These are phyloP conservation scores for Naganishia antarctica DNA, from an alignment of 768 basidiomycete genomes.

Conservation along the genomic window DNA sequence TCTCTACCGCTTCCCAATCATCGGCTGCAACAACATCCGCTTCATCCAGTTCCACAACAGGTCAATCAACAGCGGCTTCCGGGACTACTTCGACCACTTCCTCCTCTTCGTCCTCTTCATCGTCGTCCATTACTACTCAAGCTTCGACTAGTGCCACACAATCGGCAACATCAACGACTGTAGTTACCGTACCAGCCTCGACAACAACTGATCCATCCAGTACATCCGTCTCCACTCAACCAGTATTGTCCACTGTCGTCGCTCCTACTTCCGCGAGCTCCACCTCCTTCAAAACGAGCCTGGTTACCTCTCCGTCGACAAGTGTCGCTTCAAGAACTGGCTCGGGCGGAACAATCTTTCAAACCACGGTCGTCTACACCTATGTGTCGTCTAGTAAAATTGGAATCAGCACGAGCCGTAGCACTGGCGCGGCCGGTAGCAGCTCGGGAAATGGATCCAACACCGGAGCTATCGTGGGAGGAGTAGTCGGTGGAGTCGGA, in stretches of 20 bases:
- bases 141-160: neutral
- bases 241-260: neutral
- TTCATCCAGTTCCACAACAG: neutral
- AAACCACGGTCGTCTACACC: constrained; percentile 7
- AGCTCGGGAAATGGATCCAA: neutral
- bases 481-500: constrained; percentile 39
- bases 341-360: constrained; percentile 1
- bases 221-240: neutral
- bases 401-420: neutral
- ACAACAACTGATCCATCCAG: neutral
- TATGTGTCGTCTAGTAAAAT: neutral
- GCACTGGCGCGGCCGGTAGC: neutral
- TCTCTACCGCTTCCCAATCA: neutral
- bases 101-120: constrained; percentile 3
- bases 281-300: neutral
- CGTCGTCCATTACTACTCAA: neutral
- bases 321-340: neutral
- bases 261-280: neutral
- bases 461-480: constrained; percentile 38
- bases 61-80: neutral
- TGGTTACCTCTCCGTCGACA: neutral
- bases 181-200: neutral
- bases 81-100: too few relatives aligned
- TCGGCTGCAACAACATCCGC: neutral
- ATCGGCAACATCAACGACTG: neutral